A percentile compares a stretch with the other conserved stretches of the same genome.
Evolutionary conservation across 1,139 yeast species (phyloP).

Genomic region (Spathaspora sp.): DNA sequence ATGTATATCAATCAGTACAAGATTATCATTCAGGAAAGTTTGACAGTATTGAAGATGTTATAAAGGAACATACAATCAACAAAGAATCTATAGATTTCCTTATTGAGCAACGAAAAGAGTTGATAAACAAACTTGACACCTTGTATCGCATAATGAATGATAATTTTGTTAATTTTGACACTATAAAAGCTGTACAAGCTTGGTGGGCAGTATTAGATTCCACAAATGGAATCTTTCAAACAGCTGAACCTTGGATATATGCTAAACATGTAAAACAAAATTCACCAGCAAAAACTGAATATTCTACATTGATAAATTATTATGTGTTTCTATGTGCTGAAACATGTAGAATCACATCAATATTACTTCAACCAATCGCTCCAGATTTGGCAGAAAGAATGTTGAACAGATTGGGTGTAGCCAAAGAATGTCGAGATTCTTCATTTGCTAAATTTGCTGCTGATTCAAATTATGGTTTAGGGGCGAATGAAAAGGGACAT

Average conservation of each 20-base stretch:
- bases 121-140: conserved; percentile 19
- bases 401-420: conserved; percentile 65
- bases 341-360: conserved; percentile 63
- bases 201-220: conserved; percentile 62
- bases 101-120: conserved; percentile 17
- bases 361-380: conserved; percentile 68
- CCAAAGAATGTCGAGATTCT: conserved; percentile 34
- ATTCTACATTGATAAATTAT: conserved; percentile 41
- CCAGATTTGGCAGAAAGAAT: conserved; percentile 61
- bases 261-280: conserved; percentile 28
- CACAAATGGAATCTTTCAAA: conserved; percentile 66
- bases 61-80: conserved; percentile 15
- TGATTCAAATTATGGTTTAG: conserved; percentile 49
- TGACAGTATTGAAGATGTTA: conserved; percentile 24
- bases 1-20: conserved; percentile 48
- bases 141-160: conserved; percentile 35
- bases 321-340: conserved; percentile 70
- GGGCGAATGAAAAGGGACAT: conserved; percentile 24
- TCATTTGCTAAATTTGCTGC: conserved; percentile 41
- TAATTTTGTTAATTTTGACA: conserved; percentile 50
- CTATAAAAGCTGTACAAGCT: conserved; percentile 56
- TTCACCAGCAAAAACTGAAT: conserved; percentile 21
- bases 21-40: conserved; percentile 20
- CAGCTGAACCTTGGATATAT: conserved; percentile 59
- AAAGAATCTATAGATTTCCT: conserved; percentile 18